Conservation (phyloP, 2,329 filamentous ascomycete genomes). For the Mycosphaerella sp. region DNA sequence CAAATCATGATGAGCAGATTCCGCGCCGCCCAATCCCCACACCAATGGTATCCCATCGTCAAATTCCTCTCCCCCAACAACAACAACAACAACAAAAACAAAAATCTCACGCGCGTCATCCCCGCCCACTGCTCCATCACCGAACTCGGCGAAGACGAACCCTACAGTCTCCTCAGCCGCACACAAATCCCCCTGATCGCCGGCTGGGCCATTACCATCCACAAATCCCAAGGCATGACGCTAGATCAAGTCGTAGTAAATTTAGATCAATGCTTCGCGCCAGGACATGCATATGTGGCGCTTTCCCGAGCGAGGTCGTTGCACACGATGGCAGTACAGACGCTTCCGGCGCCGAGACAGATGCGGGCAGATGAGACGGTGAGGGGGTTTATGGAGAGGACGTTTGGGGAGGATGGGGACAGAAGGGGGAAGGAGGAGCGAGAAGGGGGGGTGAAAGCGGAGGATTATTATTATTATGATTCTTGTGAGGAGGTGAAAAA, state of each 20-base stretch:
- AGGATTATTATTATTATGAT: slow-evolving; percentile 1
- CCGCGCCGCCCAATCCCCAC: slow-evolving; percentile 36
- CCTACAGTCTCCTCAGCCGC: slow-evolving; percentile 47
- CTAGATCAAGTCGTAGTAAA: slow-evolving; percentile 53
- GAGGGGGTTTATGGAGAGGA: slow-evolving; percentile 2
- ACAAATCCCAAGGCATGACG: slow-evolving; percentile 58
- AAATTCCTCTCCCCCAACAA: slow-evolving; percentile 48
- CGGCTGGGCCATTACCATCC: slow-evolving; percentile 58
- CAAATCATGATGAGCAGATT: not conserved
- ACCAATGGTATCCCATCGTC: too few species aligned
- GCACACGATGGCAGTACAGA: slow-evolving; percentile 36
- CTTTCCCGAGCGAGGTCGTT: slow-evolving; percentile 49
- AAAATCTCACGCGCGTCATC: slow-evolving; percentile 42
- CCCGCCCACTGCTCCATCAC: slow-evolving; percentile 46
- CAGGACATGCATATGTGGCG: slow-evolving; percentile 57
- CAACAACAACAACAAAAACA: too few species aligned
- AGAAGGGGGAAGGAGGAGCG: not conserved
- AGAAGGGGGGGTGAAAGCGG: not conserved
- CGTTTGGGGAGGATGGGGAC: not conserved
- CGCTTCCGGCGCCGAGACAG: not conserved
- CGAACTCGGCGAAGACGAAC: slow-evolving; percentile 42
- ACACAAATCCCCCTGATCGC: slow-evolving; percentile 56
- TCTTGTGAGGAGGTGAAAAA: too few species aligned
- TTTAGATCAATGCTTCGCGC: slow-evolving; percentile 47
- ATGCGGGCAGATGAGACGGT: not conserved